Evolutionary conservation across 2,329 filamentous ascomycete genomes (phyloP), one percentile per base, ranked within the genome.

Genomic region (Sporothrix dimorphospora): DNA sequence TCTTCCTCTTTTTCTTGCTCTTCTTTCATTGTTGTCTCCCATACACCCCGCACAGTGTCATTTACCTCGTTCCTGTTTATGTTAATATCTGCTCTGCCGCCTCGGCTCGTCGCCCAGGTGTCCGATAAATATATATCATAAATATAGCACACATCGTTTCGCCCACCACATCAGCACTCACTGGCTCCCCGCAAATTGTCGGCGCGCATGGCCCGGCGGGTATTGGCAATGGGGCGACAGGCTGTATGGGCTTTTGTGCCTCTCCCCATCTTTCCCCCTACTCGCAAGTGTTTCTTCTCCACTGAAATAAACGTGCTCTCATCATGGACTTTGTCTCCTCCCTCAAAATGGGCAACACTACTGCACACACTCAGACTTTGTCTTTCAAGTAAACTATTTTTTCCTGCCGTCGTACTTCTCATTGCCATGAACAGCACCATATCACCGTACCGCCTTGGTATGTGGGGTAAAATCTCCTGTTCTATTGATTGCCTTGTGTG

Each of bases 121-220:
- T 9, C 40, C 40, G 40, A 65, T 27, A 9, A 8, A 45, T 16
- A 21, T 24, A 45, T 65, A 40, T 21, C 9, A 27, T 27, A 27
- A 4, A 65, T 16, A 66, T 66, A 12, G 38, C 40, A 47, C 61
- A 19, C 16, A 0, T 4, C 19, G 8, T 30, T 45, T 30, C 11
- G n/a, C 21, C 8, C 21, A n/a, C 14, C 14, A 53, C 14, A n/a
- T 12, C 11, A 21, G n/a, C 38, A 16, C 11, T 2, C 38, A 30
- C 21, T 65, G 8, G 34, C 30, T 40, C 67, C 53, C 68, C 53
- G 38, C 68, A 59, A 27, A 45, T 61, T 34, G 40, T 59, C 67
- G 68, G 53, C 68, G 68, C 68, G 40, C 53, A 47, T 69, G 67
- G 51, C 51, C 67, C 67, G 67, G 67, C 67, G 67, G 38, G 51